Evolutionary conservation across 2,329 filamentous ascomycete genomes (phyloP), one percentile per base, ranked within the genome.

Genomic region (Alternaria sp.): DNA sequence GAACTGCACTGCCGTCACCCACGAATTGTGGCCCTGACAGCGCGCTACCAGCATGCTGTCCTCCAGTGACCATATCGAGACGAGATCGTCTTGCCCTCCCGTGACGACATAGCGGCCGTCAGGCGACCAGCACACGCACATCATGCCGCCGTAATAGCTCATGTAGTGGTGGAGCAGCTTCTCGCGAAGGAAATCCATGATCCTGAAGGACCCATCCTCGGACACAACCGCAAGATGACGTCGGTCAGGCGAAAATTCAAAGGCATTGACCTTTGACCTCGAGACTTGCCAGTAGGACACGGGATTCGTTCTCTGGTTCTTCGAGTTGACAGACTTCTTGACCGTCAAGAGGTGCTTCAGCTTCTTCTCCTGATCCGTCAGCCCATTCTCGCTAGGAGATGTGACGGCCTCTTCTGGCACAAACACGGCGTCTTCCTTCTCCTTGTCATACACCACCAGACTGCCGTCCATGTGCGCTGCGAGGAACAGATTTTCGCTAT

Each of bases 91-190:
- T 80, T 98, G 95, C 5, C 96, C 94, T 56, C 96, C 96, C 0
- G 96, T 97, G 17, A 99, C 85, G 55, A 99, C 90, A 79, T 98
- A 99, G 77, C 96, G 95, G 55, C 93, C 94, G 76, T 99, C 96
- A 10, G 96, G 96, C 7, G 95, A 97, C 96, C 96, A 99, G 81
- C 93, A 97, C 3, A 97, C 93, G 75, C 93, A 97, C 47, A 91
- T 91, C 65, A 99, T 86, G 4, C 93, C 95, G 50, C 96, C 96
- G 74, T 97, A 99, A 82, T 97, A 99, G 58, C 93, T 93, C 72
- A 91, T 89, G 79, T 93, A 97, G 47, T 97, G 84, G 74, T 95
- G 93, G 12, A 96, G 83, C n/a, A 98, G 85, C 93, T 93, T 88
- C 83, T 99, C 96, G 68, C 91, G 89, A 23, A 97, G 84, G 79